Base-by-base conservation (phyloP, 2,329 filamentous ascomycete species). In the Elsinoe perseae region DNA sequence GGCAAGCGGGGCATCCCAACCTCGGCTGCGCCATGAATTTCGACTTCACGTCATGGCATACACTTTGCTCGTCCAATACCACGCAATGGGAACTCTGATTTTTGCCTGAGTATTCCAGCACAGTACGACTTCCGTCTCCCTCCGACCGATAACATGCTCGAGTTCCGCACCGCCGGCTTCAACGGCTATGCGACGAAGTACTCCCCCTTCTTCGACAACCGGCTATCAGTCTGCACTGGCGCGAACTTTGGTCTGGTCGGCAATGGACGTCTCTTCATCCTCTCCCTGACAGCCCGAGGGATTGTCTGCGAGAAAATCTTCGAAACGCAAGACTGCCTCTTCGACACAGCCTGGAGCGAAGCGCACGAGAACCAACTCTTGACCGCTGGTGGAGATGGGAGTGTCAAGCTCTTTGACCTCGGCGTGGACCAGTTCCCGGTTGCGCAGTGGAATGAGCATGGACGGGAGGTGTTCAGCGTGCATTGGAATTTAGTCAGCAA, bases 151-250 rank as follows among this genome's bases (percentile, higher is more conserved):
- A 75, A 61, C 55, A 96, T 97, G 90, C 85, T 97, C 65, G 90
- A 96, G 74, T 97, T 88, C 75, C 86, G 88, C 61, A 97, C 93
- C 20, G 81, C 89, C 69, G 93, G 93, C 66, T 97, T 83, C 80
- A 95, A 97, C 72, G 91, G 91, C 66, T 96, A 95, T 74, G 89
- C 88, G 64, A 90, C 96, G 72, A 95, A 96, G 74, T 98, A 97
- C 78, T 97, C 92, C 56, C 93, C 93, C 5, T 98, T 96, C 77
- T 95, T 95, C 76, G 93, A 97, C 75, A 93, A 88, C 62, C 85
- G 91, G 61, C 83, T 98, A 61, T 92, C 92, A 57, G 90, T 96
- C 65, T 88, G 89, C 27, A 81, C 87, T 1, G 87, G 90, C n/a
- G 84, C 92, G 61, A 97, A 98, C 77, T 98, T 93, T 74, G 93